A percentile compares a stretch with the other conserved stretches of the same genome.
These are phyloP conservation scores for Aspergillus jensenii DNA, from an alignment of 2,329 filamentous ascomycete species.

Conservation along the genomic window DNA sequence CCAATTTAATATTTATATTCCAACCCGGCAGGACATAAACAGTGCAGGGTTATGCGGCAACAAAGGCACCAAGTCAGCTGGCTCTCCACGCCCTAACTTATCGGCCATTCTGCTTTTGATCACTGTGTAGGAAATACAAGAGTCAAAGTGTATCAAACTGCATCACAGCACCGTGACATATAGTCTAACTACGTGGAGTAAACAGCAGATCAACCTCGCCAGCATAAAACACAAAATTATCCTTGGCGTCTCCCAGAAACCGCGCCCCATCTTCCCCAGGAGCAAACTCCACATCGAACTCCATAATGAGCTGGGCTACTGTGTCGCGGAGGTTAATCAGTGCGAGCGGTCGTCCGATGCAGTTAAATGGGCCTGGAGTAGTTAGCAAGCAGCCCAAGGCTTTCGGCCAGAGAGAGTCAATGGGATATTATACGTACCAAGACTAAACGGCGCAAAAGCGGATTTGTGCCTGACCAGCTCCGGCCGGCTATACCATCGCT, in stretches of 20 bases:
- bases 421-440: slow-evolving; percentile 19
- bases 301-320: slow-evolving; percentile 32
- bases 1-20: too few relatives aligned
- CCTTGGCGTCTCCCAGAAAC: slow-evolving; percentile 32
- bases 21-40: too few relatives aligned
- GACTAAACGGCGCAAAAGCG: slow-evolving; percentile 37
- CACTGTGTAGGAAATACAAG: too few relatives aligned
- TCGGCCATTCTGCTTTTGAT: too few relatives aligned
- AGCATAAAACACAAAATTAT: slow-evolving; percentile 36
- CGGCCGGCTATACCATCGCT: slow-evolving; percentile 37
- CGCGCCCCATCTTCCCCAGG: slow-evolving; percentile 34
- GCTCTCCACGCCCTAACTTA: too few relatives aligned
- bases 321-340: slow-evolving; percentile 37
- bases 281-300: slow-evolving; percentile 39
- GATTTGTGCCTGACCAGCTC: slow-evolving; percentile 34
- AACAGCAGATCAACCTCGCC: slow-evolving; percentile 20
- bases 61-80: too few relatives aligned
- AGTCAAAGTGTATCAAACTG: too few relatives aligned
- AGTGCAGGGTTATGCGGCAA: too few relatives aligned
- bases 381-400: background rate
- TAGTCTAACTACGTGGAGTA: background rate
- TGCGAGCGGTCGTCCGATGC: slow-evolving; percentile 40
- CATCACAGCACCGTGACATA: too few relatives aligned
- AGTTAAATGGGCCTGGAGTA: slow-evolving; percentile 30
- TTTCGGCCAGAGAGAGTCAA: too few relatives aligned